A percentile compares a stretch with the other conserved stretches of the same genome.
Conservation (phyloP, 345 rosid genomes). For the Bruguiera gymnorhiza region DNA sequence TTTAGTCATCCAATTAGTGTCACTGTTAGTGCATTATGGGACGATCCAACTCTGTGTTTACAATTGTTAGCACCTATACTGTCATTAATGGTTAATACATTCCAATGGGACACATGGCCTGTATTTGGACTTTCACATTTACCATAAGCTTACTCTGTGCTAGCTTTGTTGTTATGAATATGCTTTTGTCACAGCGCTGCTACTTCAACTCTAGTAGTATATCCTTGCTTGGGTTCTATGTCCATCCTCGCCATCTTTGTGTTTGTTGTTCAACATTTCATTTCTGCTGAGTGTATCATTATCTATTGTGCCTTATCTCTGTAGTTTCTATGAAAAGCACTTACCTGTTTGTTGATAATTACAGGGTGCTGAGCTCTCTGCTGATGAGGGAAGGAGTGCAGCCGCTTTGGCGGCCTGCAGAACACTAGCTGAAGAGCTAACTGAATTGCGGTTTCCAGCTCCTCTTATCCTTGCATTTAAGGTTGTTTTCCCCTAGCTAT, state of each 20-base stretch:
- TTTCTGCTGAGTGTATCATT: not conserved
- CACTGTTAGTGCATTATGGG: not conserved
- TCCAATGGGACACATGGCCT: not conserved
- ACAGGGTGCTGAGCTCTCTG: conserved; percentile 92
- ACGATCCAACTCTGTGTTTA: not conserved
- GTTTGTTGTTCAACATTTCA: not conserved
- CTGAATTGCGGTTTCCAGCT: conserved; percentile 91
- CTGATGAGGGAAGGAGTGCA: conserved; percentile 80
- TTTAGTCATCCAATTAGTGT: too few species aligned
- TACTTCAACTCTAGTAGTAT: not conserved
- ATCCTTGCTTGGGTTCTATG: not conserved
- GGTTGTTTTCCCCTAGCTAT: conserved; percentile 37
- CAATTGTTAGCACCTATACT: not conserved
- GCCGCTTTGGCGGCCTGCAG: conserved; percentile 92
- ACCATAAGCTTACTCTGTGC: not conserved
- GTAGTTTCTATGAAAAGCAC: not conserved
- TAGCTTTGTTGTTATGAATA: not conserved
- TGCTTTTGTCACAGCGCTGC: not conserved
- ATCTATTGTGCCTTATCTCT: not conserved
- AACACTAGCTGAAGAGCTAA: conserved; percentile 93
- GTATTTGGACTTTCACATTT: not conserved
- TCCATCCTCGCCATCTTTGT: not conserved
- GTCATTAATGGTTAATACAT: not conserved
- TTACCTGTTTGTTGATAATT: not conserved
- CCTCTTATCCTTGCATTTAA: conserved; percentile 93